Evolutionary conservation across 768 basidiomycete species (phyloP), one percentile per base, ranked within the genome.

Genomic region (Lentinus brumalis): DNA sequence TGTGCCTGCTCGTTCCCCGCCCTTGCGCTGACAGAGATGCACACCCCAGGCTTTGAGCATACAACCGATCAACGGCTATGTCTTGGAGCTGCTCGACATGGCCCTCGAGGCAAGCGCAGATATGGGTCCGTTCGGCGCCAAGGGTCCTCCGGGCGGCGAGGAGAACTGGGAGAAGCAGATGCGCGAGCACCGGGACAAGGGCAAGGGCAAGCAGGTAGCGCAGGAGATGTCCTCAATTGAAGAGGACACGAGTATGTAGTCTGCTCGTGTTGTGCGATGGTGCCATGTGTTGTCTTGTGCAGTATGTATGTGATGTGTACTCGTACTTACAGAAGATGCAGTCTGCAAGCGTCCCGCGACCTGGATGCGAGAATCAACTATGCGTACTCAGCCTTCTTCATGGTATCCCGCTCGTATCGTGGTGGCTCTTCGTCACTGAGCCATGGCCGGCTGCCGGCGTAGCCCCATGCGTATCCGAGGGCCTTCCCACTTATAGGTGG

Each of bases 11-110:
- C 18, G 21, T 29, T 6, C 21, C 7, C 26, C 11, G 8, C 46
- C 26, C 3, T 21, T 29, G 14, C 14, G 12, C 18, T 49, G 21
- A 16, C 21, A 26, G 26, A 18, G 9, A 30, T 26, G 21, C 21
- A 26, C 21, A 26, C 7, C 54, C 10, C 65, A 91, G 88, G 87
- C 91, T 0, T 75, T 95, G 52, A 89, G 89, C 67, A 79, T 94
- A 62, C 89, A 93, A 68, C 92, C 91, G 9, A 88, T 92, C 60
- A 94, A 95, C 66, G 80, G 85, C 4, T 88, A 92, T 70, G 80
- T 91, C 32, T 81, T 93, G 46, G 93, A 94, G 66, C 76, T 94
- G 57, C 81, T 95, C 42, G 91, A 92, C 65, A 81, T 90, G 56
- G 92, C 92, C 3, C 81, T 95, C 18, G 91, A 94, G 41, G 46